Base-by-base conservation (phyloP, 2,329 filamentous ascomycete genomes). In the Pseudogymnoascus sp. region DNA sequence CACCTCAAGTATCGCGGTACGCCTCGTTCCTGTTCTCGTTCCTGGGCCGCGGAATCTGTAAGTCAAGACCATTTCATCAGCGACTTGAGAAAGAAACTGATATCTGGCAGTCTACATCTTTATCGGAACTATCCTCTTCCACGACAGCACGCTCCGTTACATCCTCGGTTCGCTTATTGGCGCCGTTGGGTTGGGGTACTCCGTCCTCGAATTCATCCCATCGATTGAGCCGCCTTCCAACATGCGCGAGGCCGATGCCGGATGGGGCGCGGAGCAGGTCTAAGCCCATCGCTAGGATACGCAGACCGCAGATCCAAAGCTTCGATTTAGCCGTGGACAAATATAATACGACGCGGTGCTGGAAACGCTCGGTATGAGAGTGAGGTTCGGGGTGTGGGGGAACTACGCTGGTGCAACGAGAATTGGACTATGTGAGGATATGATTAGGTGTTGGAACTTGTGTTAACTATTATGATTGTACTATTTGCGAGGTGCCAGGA, bases 21-120 rank as follows among this genome's bases (percentile, higher is more conserved):
- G 93, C 92, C 61, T 96, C 91, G 9, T 99, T 99, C 81, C 87
- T 97, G 77, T 97, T 97, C 81, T 96, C 91, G 63, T 97, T 99
- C 82, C 79, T 97, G 69, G 94, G 94, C 65, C 92, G 94, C 73
- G 94, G 94, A 77, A 82, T 91, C 74, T 97, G 92, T 96, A 85
- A 78, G 91, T 59, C 35, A 61, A 39, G 9, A 13, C 12, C 29
- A 31, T 60, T 61, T 36, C n/a, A 21, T 21, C 21, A 29, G 51
- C 60, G 41, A 44, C 35, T 35, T 12, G 63, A 58, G 42, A 35
- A 13, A 51, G 15, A 36, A 27, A 21, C 66, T 74, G 60, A 71
- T 58, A 65, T 35, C 5, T 29, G 21, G 1, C 64, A 96, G 92
- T 99, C 81, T 99, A 99, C 83, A 84, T 97, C 77, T 97, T 99